Evolutionary conservation across 2,329 filamentous ascomycete genomes (phyloP), one percentile per base, ranked within the genome.

Genomic region (Endoconidiophora laricicola): DNA sequence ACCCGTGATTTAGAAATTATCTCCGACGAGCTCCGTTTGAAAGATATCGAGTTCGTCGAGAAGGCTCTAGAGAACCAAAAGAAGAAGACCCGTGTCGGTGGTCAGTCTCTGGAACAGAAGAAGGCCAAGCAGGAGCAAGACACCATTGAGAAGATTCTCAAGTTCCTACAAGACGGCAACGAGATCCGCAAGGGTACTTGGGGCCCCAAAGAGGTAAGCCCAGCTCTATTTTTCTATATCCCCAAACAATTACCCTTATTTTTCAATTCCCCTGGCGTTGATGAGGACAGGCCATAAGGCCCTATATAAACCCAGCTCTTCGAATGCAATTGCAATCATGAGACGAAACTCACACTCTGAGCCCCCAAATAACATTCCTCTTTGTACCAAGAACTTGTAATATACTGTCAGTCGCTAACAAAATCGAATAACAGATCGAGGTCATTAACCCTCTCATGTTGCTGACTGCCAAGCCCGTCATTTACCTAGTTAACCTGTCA

Each of bases 1-100:
- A 78, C 84, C 54, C 82, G 91, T 63, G 91, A 98, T 73, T 69
- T 98, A 58, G 84, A 86, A 62, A 98, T 98, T 66, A 96, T 98
- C 69, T 86, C 81, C 65, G 88, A 96, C 63, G 91, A 98, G 71
- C 72, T 98, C 62, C 81, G 90, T 56, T 81, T 95, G 66, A 98
- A 98, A 73, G 91, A 98, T 68, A 95, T 95, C 57, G 93, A 98
- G 71, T 98, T 96, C 64, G 80, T 85, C 54, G 88, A 94, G 71
- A 98, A 98, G 76, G 84, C 88, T 3, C 79, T 91, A 50, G 93
- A 96, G 66, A 80, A 76, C 65, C 74, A 94, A 59, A 81, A 83
- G 72, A 98, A 96, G 78, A 90, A 91, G 73, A 98, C 91, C 40
- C 77, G 86, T 57, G 77, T 90, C 69, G 91, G 91, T 61, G 91